phyloP scores from a whole-genome alignment of 2,329 filamentous ascomycete genomes.

The Cytospora leucostoma region DNA sequence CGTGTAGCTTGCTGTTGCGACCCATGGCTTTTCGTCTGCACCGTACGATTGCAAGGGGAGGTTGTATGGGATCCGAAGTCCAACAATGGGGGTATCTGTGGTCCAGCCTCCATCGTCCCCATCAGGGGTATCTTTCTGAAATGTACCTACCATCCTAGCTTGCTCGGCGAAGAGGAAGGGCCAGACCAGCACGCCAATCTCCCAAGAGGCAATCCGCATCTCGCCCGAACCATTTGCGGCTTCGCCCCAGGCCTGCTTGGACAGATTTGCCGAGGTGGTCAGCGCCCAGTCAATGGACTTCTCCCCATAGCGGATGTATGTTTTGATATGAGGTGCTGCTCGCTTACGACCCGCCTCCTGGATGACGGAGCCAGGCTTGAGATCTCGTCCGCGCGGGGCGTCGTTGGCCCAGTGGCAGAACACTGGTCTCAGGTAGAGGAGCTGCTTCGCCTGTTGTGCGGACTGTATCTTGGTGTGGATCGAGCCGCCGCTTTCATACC shows the following conservation, averaged over 20 bases:
- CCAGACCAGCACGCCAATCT: slow-evolving; percentile 83
- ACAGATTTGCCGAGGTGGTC: slow-evolving; percentile 87
- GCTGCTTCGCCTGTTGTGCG: slow-evolving; percentile 69
- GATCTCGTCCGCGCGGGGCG: slow-evolving; percentile 38
- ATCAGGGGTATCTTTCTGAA: slow-evolving; percentile 59
- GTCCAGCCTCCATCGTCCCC: slow-evolving; percentile 29
- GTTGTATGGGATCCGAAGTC: slow-evolving; percentile 80
- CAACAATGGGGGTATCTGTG: slow-evolving; percentile 51
- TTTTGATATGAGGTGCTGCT: slow-evolving; percentile 88
- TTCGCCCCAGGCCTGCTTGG: slow-evolving; percentile 86
- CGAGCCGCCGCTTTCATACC: slow-evolving; percentile 74
- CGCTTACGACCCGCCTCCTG: slow-evolving; percentile 61
- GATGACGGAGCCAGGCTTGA: slow-evolving; percentile 27
- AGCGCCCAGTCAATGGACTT: slow-evolving; percentile 77
- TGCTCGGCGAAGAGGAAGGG: slow-evolving; percentile 57
- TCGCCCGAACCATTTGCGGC: slow-evolving; percentile 57
- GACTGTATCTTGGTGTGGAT: slow-evolving; percentile 81
- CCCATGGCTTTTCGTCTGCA: slow-evolving; percentile 72
- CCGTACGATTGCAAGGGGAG: slow-evolving; percentile 70
- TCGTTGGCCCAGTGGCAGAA: slow-evolving; percentile 78
- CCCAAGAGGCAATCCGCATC: slow-evolving; percentile 76
- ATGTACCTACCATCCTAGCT: slow-evolving; percentile 67
- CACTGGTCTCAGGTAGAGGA: slow-evolving; percentile 69
- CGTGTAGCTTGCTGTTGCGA: slow-evolving; percentile 59
- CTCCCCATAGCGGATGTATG: slow-evolving; percentile 70